Evolutionary conservation across 306 rosid species (phyloP), one percentile per base, ranked within the genome.

Genomic region (Trifolium repens): DNA sequence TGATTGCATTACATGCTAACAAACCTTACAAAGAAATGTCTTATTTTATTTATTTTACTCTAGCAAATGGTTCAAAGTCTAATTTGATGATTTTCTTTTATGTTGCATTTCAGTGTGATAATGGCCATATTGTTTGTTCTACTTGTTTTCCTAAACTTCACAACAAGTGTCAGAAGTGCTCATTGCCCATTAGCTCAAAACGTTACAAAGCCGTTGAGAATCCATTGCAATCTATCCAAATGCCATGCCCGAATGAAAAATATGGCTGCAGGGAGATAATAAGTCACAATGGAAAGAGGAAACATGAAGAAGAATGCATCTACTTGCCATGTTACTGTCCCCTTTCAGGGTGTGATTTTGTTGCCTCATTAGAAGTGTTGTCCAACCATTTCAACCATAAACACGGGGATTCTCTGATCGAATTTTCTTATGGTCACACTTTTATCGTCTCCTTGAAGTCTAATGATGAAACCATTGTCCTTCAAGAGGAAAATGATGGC

Each of bases 221-320:
- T 46, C 16, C 42, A 47, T 44, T 87, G 57, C 89, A 89, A 69
- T 81, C 90, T 14, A 78, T 85, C 32, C 72, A 77, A 78, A 46
- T 85, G 44, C 15, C 80, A 17, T 91, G 65, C 65, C 65, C 40
- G 0, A 17, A 53, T 19, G 40, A 19, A 59, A 59, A 27, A 59
- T 6, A 59, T 59, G 65, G 65, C 26, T 59, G 65, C 40, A 59
- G 2, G 40, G 37, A 27, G 65, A 59, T 2, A 12, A 59, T 59
- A 30, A 59, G 39, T 59, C 26, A 59, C 9, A 14, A 6, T 27
- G 39, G 5, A 17, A 53, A 53, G 59, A 53, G 13, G 12, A 59
- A 59, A 3, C 65, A 59, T 27, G 37, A 27, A 53, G 59, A 17
- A 53, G 59, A 53, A 27, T 59, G 65, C 16, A 30, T 59, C 17